Percentiles rank a stretch among this genome's conserved stretches.
phyloP scores from a whole-genome alignment of 208 protist genomes.

The Acanthamoeba royreba region DNA sequence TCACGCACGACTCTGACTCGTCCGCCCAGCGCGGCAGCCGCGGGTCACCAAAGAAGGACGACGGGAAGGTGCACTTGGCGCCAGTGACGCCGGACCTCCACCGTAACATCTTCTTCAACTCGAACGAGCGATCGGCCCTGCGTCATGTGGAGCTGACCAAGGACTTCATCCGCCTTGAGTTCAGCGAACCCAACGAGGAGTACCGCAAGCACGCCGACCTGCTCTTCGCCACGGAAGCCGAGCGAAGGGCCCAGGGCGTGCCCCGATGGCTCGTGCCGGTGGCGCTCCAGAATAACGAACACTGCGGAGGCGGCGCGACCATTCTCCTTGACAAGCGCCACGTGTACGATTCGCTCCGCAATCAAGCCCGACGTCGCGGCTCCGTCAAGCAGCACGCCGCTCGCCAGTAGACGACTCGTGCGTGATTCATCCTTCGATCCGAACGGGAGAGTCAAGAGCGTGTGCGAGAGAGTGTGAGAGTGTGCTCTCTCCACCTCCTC shows the following conservation, averaged over 20 bases:
- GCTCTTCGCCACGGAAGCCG: not conserved
- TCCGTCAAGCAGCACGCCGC: not conserved
- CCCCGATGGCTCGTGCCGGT: not conserved
- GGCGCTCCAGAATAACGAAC: not conserved
- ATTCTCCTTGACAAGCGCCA: not conserved
- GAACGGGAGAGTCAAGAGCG: too few species aligned
- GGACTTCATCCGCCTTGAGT: not conserved
- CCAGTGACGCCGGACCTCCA: not conserved
- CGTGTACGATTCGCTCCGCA: not conserved
- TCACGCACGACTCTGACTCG: not conserved
- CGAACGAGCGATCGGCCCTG: not conserved
- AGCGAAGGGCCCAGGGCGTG: not conserved
- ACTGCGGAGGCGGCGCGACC: not conserved
- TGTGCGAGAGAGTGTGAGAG: too few species aligned
- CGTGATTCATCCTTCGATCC: too few species aligned
- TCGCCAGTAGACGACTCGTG: not conserved
- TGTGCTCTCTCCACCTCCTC: too few species aligned
- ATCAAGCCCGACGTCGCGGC: not conserved
- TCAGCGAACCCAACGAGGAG: conserved; percentile 1
- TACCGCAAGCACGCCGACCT: not conserved
- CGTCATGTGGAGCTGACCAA: conserved; percentile 1
- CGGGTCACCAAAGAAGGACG: not conserved
- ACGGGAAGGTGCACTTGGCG: not conserved
- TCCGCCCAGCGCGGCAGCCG: not conserved
- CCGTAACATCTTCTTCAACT: conserved; percentile 1